Evolutionary conservation across 495 filamentous ascomycete genomes (phyloP).

Genomic region (Xylaria acuta): DNA sequence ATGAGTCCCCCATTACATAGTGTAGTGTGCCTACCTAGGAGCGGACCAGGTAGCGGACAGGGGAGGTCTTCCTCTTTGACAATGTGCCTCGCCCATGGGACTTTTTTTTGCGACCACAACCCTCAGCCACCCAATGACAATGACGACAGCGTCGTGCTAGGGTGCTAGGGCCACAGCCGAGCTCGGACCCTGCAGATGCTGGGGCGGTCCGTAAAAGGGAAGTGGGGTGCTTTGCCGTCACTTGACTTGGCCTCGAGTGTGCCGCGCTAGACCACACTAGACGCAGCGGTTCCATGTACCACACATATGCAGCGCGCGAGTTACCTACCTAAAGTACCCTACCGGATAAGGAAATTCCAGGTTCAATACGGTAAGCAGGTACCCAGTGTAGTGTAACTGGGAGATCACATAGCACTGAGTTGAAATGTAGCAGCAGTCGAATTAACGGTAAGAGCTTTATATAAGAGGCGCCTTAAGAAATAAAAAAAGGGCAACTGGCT

Average conservation of each 20-base stretch:
- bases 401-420: neutral
- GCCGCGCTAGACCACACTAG: neutral
- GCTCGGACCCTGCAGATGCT: slow-evolving; percentile 42
- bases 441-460: too few species aligned
- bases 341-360: too few species aligned
- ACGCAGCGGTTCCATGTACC: neutral
- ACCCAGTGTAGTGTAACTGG: too few species aligned
- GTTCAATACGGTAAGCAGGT: too few species aligned
- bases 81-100: slow-evolving; percentile 9
- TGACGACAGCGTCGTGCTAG: slow-evolving; percentile 30
- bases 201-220: slow-evolving; percentile 16
- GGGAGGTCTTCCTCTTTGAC: slow-evolving; percentile 18
- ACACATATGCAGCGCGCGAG: too few species aligned
- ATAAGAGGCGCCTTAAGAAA: too few species aligned
- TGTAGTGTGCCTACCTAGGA: neutral
- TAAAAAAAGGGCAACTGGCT: too few species aligned
- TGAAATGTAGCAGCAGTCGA: neutral
- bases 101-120: slow-evolving; percentile 17
- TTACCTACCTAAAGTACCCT: too few species aligned
- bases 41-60: slow-evolving; percentile 14
- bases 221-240: slow-evolving; percentile 18
- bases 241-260: neutral
- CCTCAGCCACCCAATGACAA: slow-evolving; percentile 27
- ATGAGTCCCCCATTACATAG: slow-evolving; percentile 9
- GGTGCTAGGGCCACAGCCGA: slow-evolving; percentile 37